Evolutionary conservation across 2,329 filamentous ascomycete species (phyloP), one percentile per base, ranked within the genome.

Genomic region (Xylariaceae sp.): DNA sequence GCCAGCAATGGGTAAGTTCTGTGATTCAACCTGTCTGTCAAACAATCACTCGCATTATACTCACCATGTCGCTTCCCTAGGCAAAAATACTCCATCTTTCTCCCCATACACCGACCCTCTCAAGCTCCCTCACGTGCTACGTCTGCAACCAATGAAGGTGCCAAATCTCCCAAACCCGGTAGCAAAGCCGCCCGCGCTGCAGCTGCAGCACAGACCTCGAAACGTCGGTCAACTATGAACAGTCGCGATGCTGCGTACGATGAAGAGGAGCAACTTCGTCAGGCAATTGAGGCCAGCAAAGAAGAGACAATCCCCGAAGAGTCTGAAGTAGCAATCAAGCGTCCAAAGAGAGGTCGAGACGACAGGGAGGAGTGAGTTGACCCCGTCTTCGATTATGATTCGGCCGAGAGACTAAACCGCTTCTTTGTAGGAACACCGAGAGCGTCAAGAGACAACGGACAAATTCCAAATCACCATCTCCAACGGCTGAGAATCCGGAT

Each of bases 181-280:
- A 72, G 70, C 56, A 82, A 79, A 69, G 80, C 65, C 62, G 79
- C 70, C 53, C 80, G 74, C 38, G 72, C 72, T 43, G 73, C 72
- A 16, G 61, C 58, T 14, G 52, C 69, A 10, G 70, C 69, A 35
- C 76, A 81, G 43, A 77, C 80, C 42, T 82, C 85, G 29, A 97
- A 96, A 65, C 82, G 93, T 48, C 81, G 93, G 22, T 95, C 90
- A 17, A 98, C 93, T 6, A 96, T 97, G 89, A 95, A 97, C 63
- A 98, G 93, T 64, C 83, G 92, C 51, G 86, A 90, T 65, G 91
- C 92, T 34, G 92, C 90, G 19, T 97, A 97, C 58, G 91, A 97
- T 54, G 93, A 98, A 67, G 91, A 95, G 57, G 89, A 94, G 64
- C 84, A 91, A 59, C 67, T 98, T 32, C 82, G 90, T 44, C 82